phyloP scores from a whole-genome alignment of 371 early-diverging fungal species.

The Capillidium heterosporum region DNA sequence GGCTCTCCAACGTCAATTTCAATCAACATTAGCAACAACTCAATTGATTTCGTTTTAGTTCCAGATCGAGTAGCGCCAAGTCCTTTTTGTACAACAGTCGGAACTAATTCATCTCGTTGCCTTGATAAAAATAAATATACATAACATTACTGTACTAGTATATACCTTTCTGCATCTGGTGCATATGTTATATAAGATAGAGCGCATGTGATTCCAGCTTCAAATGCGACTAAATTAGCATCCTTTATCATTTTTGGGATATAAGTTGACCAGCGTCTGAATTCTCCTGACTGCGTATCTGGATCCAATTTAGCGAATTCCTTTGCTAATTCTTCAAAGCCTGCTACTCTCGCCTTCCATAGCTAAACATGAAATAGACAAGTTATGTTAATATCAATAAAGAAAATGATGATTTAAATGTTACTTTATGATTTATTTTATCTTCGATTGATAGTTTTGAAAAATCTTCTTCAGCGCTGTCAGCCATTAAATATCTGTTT shows the following conservation, averaged over 20 bases:
- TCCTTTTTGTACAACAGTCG: constrained; percentile 74
- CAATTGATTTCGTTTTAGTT: constrained; percentile 56
- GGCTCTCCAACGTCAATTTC: constrained; percentile 73
- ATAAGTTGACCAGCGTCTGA: constrained; percentile 39
- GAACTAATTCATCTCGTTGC: constrained; percentile 48
- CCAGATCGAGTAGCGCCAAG: constrained; percentile 64
- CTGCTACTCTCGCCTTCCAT: constrained; percentile 87
- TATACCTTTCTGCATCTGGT: constrained; percentile 53
- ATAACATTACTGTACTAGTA: background rate
- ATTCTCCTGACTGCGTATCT: constrained; percentile 34
- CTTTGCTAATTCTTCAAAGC: constrained; percentile 65
- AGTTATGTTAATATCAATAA: background rate
- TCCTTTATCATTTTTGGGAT: constrained; percentile 69
- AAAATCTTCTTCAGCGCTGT: constrained; percentile 5
- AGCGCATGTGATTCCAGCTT: constrained; percentile 59
- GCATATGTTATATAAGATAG: constrained; percentile 63
- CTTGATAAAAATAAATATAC: constrained; percentile 13
- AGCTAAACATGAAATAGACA: constrained; percentile 21
- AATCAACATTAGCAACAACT: constrained; percentile 63
- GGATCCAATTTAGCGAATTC: constrained; percentile 39
- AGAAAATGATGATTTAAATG: constrained; percentile 3
- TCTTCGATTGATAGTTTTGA: constrained; percentile 6
- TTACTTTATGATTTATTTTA: constrained; percentile 7
- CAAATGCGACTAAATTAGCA: constrained; percentile 81
- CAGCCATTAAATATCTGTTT: no score